A percentile compares a stretch with the other conserved stretches of the same genome.
Conservation (phyloP, 495 filamentous ascomycete species). For the Polyplosphaeria fusca region DNA sequence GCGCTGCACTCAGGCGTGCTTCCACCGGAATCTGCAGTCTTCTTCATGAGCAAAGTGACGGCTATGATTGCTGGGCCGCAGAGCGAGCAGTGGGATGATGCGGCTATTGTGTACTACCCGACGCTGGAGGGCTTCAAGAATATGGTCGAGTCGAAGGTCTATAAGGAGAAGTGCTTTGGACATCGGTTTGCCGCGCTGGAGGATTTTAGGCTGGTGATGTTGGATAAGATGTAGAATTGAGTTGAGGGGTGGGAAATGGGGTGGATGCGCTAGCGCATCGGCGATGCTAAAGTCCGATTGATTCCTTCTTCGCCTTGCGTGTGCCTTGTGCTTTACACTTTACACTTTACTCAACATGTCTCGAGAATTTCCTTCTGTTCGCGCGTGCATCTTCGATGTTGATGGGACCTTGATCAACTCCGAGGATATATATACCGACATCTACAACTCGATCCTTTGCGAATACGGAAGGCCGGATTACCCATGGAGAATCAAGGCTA, state of each 20-base stretch:
- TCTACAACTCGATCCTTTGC: too few relatives aligned
- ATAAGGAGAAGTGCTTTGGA: neutral
- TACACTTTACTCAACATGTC: too few relatives aligned
- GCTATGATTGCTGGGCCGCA: neutral
- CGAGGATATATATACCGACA: too few relatives aligned
- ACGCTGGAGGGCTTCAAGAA: constrained; percentile 2
- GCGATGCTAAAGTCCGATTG: too few relatives aligned
- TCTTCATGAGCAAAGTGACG: neutral
- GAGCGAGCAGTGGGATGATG: constrained; percentile 6
- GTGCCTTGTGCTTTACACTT: too few relatives aligned
- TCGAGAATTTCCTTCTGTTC: too few relatives aligned
- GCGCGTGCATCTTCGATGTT: too few relatives aligned
- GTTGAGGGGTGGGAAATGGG: neutral
- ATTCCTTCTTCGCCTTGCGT: too few relatives aligned
- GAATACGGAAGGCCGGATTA: too few relatives aligned
- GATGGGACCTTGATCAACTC: too few relatives aligned
- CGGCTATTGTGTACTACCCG: neutral
- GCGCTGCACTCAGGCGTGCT: neutral
- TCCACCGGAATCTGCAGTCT: neutral
- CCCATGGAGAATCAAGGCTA: too few relatives aligned
- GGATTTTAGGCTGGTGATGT: constrained; percentile 10
- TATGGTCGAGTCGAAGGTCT: constrained; percentile 2
- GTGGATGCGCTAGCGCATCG: too few relatives aligned
- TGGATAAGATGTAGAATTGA: neutral
- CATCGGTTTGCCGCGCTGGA: constrained; percentile 8